Evolutionary conservation across 2,329 filamentous ascomycete genomes (phyloP), one percentile per base, ranked within the genome.

Genomic region (Bimuria novae-zelandiae): DNA sequence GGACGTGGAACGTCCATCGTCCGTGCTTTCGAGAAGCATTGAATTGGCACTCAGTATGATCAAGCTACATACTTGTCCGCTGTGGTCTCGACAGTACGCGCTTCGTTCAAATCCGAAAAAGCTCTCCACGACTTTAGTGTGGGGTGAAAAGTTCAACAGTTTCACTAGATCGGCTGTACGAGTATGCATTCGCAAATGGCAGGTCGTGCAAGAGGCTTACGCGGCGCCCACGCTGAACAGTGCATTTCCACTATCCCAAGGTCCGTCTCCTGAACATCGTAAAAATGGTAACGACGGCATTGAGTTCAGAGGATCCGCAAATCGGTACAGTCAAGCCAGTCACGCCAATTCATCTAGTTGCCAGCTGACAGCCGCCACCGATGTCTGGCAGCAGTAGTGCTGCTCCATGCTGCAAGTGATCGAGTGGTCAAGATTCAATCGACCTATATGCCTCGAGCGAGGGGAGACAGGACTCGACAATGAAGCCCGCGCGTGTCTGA

Each of bases 161-260:
- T 55, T 27, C 60, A 68, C 66, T 51, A 65, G 60, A 67, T 66
- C 59, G 50, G 56, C 59, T 66, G 66, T 70, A 60, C 64, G 65
- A 69, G 68, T 68, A 63, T 44, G 49, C 35, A 43, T 49, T 58
- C 46, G 53, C 54, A 56, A 52, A 56, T 55, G 49, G 51, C 55
- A 57, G 49, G 43, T 55, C 16, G 55, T 53, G 52, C 58, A 51
- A 41, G 52, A 43, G 51, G 43, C 52, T 51, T 40, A 48, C 27
- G 33, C 51, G 50, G 59, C 56, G 49, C 59, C 60, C 55, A 49
- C 49, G 56, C 51, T 46, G 30, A 16, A 14, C 30, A 35, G 21
- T 36, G 30, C 25, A 23, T 32, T 19, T 35, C 30, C 30, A 16
- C 17, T 35, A 19, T 46, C 43, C 21, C 30, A 35, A n/a, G 11